Base-by-base conservation (phyloP, 73 alveolate species). In the Tetrahymena borealis region DNA sequence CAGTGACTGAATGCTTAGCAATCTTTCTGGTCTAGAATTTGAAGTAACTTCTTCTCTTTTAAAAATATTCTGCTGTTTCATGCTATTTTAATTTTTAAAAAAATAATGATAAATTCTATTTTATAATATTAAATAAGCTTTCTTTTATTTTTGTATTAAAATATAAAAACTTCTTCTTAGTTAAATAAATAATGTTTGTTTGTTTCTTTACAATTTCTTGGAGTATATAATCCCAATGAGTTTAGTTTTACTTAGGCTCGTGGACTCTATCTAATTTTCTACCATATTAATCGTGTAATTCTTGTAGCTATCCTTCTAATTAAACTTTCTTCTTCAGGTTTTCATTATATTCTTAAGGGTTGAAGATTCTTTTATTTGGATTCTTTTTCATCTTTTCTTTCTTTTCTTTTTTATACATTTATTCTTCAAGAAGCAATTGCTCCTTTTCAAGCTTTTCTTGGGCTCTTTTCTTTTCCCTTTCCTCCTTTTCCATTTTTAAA, bases 171-270 rank as follows among this genome's bases (percentile, higher is more conserved):
- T n/a, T n/a, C n/a, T n/a, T n/a, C n/a, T 39, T 39, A 39, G 12
- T 39, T 39, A 39, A 39, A 39, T 39, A 7, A 7, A 39, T 9
- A 39, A 9, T 39, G 43, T 9, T 39, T 39, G 43, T 9, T 39
- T 39, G 12, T 39, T 39, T 39, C 28, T 1, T 60, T 93, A 93
- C 95, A 78, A 93, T 85, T 90, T 93, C 95, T 38, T 93, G 42
- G 4, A 93, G 13, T 13, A 93, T 77, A 85, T 93, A 85, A 79
- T 93, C 91, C 95, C 95, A 93, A 40, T 92, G 90, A 40, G 90
- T 79, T 90, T 93, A 18, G 31, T 60, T 93, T 33, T 39, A 32
- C 39, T 93, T 93, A 1, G 95, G 95, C 20, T 93, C 95, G 3
- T 39, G 39, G 36, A 79, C 91, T 32, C 39, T 93, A 79, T 93